Conservation (phyloP, 371 early-diverging fungal species). For the Capniomyces stellatus region DNA sequence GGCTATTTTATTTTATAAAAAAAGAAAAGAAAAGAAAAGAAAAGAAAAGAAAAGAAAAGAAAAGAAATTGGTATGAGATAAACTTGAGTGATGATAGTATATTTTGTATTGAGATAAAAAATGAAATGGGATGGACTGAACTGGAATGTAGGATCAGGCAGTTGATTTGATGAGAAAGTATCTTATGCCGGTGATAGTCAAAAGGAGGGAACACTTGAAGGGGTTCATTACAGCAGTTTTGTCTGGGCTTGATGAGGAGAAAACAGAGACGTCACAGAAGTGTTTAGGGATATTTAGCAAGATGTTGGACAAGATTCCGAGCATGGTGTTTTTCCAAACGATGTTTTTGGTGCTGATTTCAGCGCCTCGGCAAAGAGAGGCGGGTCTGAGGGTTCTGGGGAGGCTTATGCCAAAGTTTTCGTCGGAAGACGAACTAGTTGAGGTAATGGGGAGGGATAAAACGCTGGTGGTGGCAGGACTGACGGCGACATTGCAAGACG, state of each 20-base stretch:
- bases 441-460: slow-evolving; percentile 50
- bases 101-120: too few species aligned
- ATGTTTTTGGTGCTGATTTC: slow-evolving; percentile 61
- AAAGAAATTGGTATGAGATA: too few species aligned
- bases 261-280: slow-evolving; percentile 66
- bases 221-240: slow-evolving; percentile 65
- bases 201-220: slow-evolving; percentile 53
- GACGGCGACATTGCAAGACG: slow-evolving; percentile 48
- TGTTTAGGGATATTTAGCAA: slow-evolving; percentile 49
- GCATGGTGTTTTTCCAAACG: slow-evolving; percentile 55
- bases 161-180: slow-evolving; percentile 50
- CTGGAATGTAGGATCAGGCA: slow-evolving; percentile 53
- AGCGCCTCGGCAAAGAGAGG: slow-evolving; percentile 43
- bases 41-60: too few species aligned
- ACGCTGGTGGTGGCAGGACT: slow-evolving; percentile 60
- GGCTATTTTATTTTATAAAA: too few species aligned
- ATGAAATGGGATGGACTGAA: too few species aligned
- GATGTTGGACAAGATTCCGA: slow-evolving; percentile 43
- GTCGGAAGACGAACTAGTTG: slow-evolving; percentile 39
- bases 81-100: too few species aligned
- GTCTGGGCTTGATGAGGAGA: slow-evolving; percentile 81
- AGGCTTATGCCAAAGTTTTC: slow-evolving; percentile 51
- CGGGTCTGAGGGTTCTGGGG: slow-evolving; percentile 58
- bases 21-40: too few species aligned
- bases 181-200: slow-evolving; percentile 49